A percentile compares a stretch with the other conserved stretches of the same genome.
phyloP scores from a whole-genome alignment of 2,329 filamentous ascomycete species.

The Thielaviopsis punctulata region DNA sequence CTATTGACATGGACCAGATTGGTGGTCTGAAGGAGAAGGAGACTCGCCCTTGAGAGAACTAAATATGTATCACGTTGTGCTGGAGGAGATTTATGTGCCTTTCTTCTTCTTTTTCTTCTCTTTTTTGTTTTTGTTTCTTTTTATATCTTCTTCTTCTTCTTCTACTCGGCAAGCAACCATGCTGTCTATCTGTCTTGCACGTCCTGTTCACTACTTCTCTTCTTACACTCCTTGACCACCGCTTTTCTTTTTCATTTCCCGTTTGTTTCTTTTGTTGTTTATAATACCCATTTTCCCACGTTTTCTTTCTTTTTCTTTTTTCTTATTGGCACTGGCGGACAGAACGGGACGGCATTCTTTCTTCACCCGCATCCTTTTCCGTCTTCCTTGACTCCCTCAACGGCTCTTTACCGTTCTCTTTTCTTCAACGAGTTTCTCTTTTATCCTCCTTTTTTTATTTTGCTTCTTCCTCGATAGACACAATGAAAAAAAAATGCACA shows the following conservation, averaged over 20 bases:
- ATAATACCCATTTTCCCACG: neutral
- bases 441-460: neutral
- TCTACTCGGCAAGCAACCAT: neutral
- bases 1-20: conserved; percentile 85
- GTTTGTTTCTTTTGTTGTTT: neutral
- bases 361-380: neutral
- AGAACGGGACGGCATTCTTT: neutral
- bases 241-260: neutral
- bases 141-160: neutral
- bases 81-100: neutral
- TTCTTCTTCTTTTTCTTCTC: neutral
- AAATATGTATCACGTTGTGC: no score
- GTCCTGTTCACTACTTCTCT: neutral
- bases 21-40: conserved; percentile 90
- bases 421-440: neutral
- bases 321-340: neutral
- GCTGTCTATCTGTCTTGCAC: neutral
- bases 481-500: neutral
- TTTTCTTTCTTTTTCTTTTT: neutral
- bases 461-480: neutral
- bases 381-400: neutral
- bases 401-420: no score
- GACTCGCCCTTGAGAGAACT: conserved; percentile 17
- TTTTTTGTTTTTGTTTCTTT: conserved; percentile 4
- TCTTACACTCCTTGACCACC: neutral